Percentiles rank a stretch among this genome's conserved stretches.
These are phyloP conservation scores for Entrophospora sp. DNA, from an alignment of 192 early-diverging fungal genomes.

Conservation along the genomic window DNA sequence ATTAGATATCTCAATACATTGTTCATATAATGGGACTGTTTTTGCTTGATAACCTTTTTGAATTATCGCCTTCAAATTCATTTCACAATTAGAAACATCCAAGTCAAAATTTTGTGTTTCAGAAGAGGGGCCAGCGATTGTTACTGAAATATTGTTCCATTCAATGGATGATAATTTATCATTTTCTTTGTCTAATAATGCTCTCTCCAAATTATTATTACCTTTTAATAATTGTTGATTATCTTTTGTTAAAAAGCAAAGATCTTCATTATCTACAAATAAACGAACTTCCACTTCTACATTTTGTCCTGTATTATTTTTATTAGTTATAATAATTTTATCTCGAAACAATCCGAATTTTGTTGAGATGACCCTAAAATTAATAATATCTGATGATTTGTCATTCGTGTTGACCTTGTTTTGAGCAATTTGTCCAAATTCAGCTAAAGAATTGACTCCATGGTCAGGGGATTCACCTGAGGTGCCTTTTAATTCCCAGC, in stretches of 20 bases:
- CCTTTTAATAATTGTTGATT: not conserved
- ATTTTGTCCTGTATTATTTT: slow-evolving; percentile 57
- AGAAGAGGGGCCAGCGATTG: not conserved
- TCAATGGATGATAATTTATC: slow-evolving; percentile 1
- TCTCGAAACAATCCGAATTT: slow-evolving; percentile 55
- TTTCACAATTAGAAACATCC: not conserved
- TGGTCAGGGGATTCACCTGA: not conserved
- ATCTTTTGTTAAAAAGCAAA: slow-evolving; percentile 13
- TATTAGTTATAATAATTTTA: slow-evolving; percentile 56
- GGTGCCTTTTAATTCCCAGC: slow-evolving; percentile 25
- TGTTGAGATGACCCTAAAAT: slow-evolving; percentile 45
- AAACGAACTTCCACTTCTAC: slow-evolving; percentile 56
- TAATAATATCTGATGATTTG: slow-evolving; percentile 39
- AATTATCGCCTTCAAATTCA: slow-evolving; percentile 12
- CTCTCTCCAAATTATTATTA: slow-evolving; percentile 10
- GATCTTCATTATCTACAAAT: slow-evolving; percentile 53
- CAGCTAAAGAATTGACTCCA: not conserved
- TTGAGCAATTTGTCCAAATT: not conserved
- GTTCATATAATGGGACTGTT: slow-evolving; percentile 8
- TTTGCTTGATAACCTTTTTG: slow-evolving; percentile 14
- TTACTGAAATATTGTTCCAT: slow-evolving; percentile 6
- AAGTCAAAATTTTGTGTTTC: not conserved
- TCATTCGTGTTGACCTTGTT: slow-evolving; percentile 17
- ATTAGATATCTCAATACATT: slow-evolving; percentile 14
- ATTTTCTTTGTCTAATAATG: slow-evolving; percentile 17